Conservation (phyloP, 352 stramenopile species). For the Vaucheria bursata region DNA sequence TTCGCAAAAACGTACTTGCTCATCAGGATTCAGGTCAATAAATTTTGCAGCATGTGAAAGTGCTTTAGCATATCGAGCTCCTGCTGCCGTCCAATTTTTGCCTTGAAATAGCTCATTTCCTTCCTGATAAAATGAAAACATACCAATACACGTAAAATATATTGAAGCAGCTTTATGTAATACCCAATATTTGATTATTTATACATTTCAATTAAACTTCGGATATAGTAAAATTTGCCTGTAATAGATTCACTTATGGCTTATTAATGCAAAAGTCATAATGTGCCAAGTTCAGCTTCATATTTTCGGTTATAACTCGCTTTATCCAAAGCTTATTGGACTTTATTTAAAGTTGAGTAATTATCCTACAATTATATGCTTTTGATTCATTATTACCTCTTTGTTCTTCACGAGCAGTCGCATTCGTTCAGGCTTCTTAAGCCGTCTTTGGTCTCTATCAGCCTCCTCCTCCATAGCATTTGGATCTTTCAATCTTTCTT, state of each 20-base stretch:
- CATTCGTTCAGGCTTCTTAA: slow-evolving; percentile 82
- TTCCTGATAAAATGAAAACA: slow-evolving; percentile 54
- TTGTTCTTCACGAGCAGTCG: slow-evolving; percentile 86
- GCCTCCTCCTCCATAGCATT: slow-evolving; percentile 54
- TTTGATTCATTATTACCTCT: slow-evolving; percentile 59
- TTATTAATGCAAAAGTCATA: no score
- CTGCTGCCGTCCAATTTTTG: slow-evolving; percentile 73
- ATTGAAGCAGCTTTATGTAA: no score
- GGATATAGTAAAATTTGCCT: no score
- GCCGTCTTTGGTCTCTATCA: slow-evolving; percentile 79
- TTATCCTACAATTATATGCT: no score
- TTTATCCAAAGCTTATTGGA: no score
- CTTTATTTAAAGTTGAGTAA: no score
- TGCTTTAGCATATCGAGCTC: slow-evolving; percentile 76
- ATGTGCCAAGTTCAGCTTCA: no score
- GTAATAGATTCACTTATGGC: no score
- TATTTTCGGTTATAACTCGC: no score
- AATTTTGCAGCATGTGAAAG: slow-evolving; percentile 79
- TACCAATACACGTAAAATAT: no score
- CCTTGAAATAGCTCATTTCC: slow-evolving; percentile 82
- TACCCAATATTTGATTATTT: no score
- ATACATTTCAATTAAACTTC: no score
- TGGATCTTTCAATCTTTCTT: slow-evolving; percentile 59
- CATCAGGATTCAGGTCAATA: slow-evolving; percentile 60
- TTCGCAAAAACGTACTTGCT: slow-evolving; percentile 6